phyloP scores from a whole-genome alignment of 2,329 filamentous ascomycete species.

The Pseudogymnoascus pannorum region DNA sequence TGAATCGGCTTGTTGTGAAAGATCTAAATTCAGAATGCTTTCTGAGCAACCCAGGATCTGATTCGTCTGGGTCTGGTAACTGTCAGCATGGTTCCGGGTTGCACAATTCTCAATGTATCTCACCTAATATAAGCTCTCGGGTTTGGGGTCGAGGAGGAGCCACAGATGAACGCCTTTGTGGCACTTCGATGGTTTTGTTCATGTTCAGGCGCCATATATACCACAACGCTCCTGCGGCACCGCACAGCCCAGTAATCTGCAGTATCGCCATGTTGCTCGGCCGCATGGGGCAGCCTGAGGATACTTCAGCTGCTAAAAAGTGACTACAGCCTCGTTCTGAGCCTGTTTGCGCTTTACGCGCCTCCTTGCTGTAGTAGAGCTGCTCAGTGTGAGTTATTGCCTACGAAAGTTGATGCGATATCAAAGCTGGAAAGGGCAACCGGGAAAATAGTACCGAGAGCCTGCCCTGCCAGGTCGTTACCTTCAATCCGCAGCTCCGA shows the following conservation, averaged over 20 bases:
- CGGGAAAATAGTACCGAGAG: not conserved
- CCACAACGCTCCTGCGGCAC: not conserved
- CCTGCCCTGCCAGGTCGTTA: not conserved
- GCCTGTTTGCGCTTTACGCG: not conserved
- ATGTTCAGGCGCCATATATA: not conserved
- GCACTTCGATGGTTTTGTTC: not conserved
- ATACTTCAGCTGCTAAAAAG: not conserved
- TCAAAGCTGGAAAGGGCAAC: not conserved
- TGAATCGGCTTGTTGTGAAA: conserved; percentile 61
- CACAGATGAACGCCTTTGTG: not conserved
- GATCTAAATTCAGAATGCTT: conserved; percentile 65
- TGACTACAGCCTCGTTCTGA: not conserved
- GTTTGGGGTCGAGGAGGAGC: not conserved
- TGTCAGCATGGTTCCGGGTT: not conserved
- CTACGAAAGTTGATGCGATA: not conserved
- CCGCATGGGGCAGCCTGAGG: not conserved
- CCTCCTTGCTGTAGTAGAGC: not conserved
- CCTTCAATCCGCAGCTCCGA: conserved; percentile 5
- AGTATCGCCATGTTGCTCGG: not conserved
- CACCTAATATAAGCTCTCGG: not conserved
- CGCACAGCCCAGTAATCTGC: conserved; percentile 1
- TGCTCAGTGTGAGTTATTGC: not conserved
- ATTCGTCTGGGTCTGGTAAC: conserved; percentile 21
- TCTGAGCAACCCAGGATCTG: conserved; percentile 70
- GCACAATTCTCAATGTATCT: not conserved